Base-by-base conservation (phyloP, 2,329 filamentous ascomycete genomes). In the Colletotrichum tofieldiae region DNA sequence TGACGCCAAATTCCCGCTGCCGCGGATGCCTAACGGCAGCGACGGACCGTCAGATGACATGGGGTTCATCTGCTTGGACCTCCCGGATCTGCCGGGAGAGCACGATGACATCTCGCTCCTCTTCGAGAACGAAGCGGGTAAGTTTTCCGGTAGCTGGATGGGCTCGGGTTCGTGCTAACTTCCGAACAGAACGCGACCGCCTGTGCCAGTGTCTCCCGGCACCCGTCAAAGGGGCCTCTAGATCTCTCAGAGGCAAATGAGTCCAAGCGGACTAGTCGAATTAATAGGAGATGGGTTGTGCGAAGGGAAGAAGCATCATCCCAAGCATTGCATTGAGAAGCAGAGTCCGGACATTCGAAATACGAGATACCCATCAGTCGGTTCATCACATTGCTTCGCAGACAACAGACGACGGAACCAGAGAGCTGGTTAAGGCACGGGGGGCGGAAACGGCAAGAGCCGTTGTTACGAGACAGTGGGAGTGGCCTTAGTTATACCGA, bases 1-100 rank as follows among this genome's bases (percentile, higher is more conserved):
- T 35, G 95, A 98, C 79, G 94, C 94, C 73, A 98, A 98, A 80
- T 98, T 98, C 77, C 93, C 94, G 3, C 84, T 98, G 66, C 95
- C 95, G 5, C 91, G 88, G 73, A 81, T 91, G 75, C 81, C 87
- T 54, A 81, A 86, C 71, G 85, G 87, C 71, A 87, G 86, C 73
- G 82, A 86, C 55, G 81, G 82, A 37, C 86, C 86, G 73, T 85
- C 85, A 71, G 86, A 90, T 58, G 91, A 92, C 73, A 89, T 91
- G 79, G 89, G 91, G 35, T 98, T 96, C 83, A 88, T 97, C 49
- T 96, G 94, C 79, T 83, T 98, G 71, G 95, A 98, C 81, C 90
- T 95, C 81, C 92, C 95, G 23, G 95, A 98, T 77, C 93, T 97
- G 81, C 94, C 95, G 1, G 94, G 94, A 62, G 95, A 98, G 83